Base-by-base conservation (phyloP, 306 rosid genomes). In the Quercus variabilis region DNA sequence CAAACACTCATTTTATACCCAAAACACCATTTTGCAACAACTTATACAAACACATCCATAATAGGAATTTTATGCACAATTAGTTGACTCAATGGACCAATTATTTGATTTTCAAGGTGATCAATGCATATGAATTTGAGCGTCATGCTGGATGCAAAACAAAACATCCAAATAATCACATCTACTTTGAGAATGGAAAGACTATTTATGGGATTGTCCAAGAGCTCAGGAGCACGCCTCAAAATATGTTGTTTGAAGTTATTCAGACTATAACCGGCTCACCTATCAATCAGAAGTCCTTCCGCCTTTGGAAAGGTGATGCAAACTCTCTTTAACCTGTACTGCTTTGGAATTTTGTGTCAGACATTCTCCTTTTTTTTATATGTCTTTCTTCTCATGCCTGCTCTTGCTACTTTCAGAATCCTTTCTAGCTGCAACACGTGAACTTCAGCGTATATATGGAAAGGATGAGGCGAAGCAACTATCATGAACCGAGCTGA, bases 131-230 rank as follows among this genome's bases (percentile, higher is more conserved):
- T 43, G 97, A 92, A 84, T 92, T 92, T 74, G 97, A 92, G 86
- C 88, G 93, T 35, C 96, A 92, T 71, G 97, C 96, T 75, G 82
- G 89, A 75, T 92, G 97, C 90, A 90, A 90, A 88, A 92, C 92
- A 67, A 90, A 90, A 75, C 97, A 90, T 83, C 97, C 94, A 18
- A 92, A 92, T 73, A 92, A 92, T 77, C 97, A 92, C 79, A 90
- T 92, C 62, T 89, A 92, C 85, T 92, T 90, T 70, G 97, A 89
- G 84, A 92, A 88, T 79, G 97, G 97, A 51, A 92, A 90, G 87
- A 92, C 97, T 15, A 82, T 92, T 63, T 92, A 92, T 81, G 94
- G 94, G 79, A 88, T 89, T 70, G 92, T 92, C 12, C 97, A 92
- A 81, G 94, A 92, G 88, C 94, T 92, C 26, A 87, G 92, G 87